Percentiles rank a stretch among this genome's conserved stretches.
These are phyloP conservation scores for Tolypocladium tundrense DNA, from an alignment of 2,329 filamentous ascomycete species.

Conservation along the genomic window DNA sequence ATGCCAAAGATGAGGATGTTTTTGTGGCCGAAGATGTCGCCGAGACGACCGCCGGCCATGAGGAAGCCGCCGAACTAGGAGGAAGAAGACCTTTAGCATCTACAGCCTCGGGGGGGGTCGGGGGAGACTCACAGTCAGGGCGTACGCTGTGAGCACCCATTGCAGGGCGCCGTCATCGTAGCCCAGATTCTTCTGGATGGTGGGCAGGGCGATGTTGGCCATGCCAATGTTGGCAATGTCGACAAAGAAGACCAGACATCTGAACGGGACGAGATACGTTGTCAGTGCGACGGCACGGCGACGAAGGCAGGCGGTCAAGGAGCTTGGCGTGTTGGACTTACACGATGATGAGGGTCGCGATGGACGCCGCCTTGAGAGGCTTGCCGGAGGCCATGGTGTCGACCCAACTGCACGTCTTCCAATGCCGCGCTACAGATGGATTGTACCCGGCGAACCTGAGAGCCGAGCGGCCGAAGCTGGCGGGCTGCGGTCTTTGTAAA, in stretches of 20 bases:
- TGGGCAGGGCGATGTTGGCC: constrained; percentile 7
- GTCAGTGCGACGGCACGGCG: not conserved
- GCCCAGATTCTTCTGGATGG: constrained; percentile 5
- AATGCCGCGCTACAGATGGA: not conserved
- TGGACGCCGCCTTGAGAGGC: not conserved
- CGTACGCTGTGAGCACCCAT: constrained; percentile 6
- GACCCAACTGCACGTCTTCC: not conserved
- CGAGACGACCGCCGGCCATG: constrained; percentile 4
- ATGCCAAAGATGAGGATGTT: constrained; percentile 3
- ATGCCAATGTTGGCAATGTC: constrained; percentile 7
- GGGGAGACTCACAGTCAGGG: constrained; percentile 1
- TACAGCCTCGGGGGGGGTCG: not conserved
- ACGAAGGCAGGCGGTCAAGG: not conserved
- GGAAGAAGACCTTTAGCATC: not conserved
- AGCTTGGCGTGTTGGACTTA: not conserved
- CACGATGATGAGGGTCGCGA: constrained; percentile 3
- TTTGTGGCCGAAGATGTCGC: constrained; percentile 6
- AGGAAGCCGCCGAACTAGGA: constrained; percentile 6
- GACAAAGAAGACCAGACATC: constrained; percentile 6
- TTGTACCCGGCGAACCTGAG: not conserved
- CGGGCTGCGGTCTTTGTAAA: not conserved
- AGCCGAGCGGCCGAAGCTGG: not conserved
- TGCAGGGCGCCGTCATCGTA: constrained; percentile 4
- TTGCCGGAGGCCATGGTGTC: not conserved
- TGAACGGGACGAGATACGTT: not conserved